Evolutionary conservation across 768 basidiomycete genomes (phyloP), one percentile per base, ranked within the genome.

Genomic region (Agrocybe pediades): DNA sequence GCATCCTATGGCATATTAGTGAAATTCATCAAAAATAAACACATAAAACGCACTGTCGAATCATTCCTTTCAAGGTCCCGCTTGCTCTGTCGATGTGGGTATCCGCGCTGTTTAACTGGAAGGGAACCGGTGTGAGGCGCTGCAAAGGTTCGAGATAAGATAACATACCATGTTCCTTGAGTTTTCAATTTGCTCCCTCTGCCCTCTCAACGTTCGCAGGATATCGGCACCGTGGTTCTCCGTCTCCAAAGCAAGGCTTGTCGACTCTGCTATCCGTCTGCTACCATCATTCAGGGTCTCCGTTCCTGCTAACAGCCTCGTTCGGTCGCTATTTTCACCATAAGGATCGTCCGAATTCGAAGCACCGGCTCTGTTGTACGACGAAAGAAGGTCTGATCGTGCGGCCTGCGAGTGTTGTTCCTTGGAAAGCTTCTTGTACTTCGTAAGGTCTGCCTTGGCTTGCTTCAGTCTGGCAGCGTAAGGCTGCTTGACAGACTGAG

Each of bases 191-290:
- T 92, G 91, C 68, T 96, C 95, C 54, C 95, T 72, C 74, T 98
- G 95, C 0, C 81, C 79, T 53, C 91, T 74, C 63, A 98, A 74
- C 59, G 81, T 88, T 59, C 87, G 71, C 68, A 98, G 62, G 59
- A 97, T 96, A 61, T 93, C 93, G 4, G 92, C 88, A 1, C 95
- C 95, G 30, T 93, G 80, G 62, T 89, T 85, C 70, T 97, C 95
- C 6, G 95, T 90, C 77, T 97, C 93, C 27, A 97, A 72, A n/a
- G 95, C 95, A 24, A 97, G 77, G 7, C 93, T 75, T 46, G 94
- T 92, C 11, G 86, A 87, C 44, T 93, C 90, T 46, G 83, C 77
- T 51, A 97, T 68, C 46, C 95, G 71, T 40, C 87, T 70, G 11
- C 80, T 78, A 1, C 93, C 92, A 63, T 96, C 92, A 20, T 82